Percentiles rank a stretch among this genome's conserved stretches.
phyloP scores from a whole-genome alignment of 768 basidiomycete species.

The Stropharia rugosoannulata region DNA sequence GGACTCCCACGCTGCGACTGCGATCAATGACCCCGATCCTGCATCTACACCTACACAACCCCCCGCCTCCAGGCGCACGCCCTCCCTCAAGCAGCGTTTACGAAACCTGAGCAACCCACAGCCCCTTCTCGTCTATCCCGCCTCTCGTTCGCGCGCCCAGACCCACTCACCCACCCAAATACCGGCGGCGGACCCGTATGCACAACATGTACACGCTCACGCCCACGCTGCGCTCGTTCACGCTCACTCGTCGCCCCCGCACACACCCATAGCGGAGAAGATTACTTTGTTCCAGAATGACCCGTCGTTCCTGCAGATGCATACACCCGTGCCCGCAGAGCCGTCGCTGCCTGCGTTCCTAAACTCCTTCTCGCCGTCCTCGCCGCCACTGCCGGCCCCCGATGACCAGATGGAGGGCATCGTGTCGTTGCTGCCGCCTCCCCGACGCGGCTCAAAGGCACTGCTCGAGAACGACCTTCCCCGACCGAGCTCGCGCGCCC shows the following conservation, averaged over 20 bases:
- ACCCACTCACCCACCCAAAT: slow-evolving; percentile 13
- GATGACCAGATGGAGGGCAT: slow-evolving; percentile 26
- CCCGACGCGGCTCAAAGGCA: slow-evolving; percentile 57
- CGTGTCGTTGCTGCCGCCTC: slow-evolving; percentile 58
- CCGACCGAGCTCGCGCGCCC: not conserved
- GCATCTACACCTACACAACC: slow-evolving; percentile 7
- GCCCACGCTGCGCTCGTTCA: not conserved
- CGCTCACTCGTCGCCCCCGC: slow-evolving; percentile 26
- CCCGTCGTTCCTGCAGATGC: slow-evolving; percentile 59
- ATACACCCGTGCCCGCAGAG: slow-evolving; percentile 44
- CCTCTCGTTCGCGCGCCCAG: slow-evolving; percentile 21
- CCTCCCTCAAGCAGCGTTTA: slow-evolving; percentile 61
- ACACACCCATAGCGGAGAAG: slow-evolving; percentile 66
- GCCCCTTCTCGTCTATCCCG: slow-evolving; percentile 16
- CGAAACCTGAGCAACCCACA: slow-evolving; percentile 65
- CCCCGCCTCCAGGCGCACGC: slow-evolving; percentile 27
- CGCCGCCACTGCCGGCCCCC: slow-evolving; percentile 6
- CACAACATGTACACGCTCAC: slow-evolving; percentile 15
- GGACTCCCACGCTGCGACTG: slow-evolving; percentile 2
- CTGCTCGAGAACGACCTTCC: slow-evolving; percentile 33
- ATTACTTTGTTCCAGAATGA: slow-evolving; percentile 53
- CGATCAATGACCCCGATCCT: slow-evolving; percentile 11
- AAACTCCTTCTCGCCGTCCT: slow-evolving; percentile 8
- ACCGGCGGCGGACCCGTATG: not conserved
- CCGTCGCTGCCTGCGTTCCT: slow-evolving; percentile 28